Percentiles rank a stretch among this genome's conserved stretches.
These are phyloP conservation scores for Mesembryanthemum crystallinum DNA, from an alignment of 148 eudicot genomes.

Conservation along the genomic window DNA sequence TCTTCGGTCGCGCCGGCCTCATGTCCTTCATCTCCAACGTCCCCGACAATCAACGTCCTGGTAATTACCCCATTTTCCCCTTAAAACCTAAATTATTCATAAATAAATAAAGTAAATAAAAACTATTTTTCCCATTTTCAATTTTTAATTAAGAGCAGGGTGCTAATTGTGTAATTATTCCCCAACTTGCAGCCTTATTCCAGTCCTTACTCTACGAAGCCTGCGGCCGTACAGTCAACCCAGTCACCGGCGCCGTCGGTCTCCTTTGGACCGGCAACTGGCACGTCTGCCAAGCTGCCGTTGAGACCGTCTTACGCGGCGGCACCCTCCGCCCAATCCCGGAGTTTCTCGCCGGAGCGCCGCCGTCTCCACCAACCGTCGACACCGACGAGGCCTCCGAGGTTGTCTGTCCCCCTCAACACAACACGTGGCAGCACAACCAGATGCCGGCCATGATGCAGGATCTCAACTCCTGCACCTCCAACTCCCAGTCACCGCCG, in stretches of 20 bases:
- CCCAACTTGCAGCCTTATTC: slow-evolving; percentile 48
- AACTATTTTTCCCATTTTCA: not conserved
- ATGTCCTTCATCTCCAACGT: slow-evolving; percentile 73
- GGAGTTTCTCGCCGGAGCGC: slow-evolving; percentile 41
- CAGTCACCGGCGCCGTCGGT: slow-evolving; percentile 76
- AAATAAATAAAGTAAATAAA: too few relatives aligned
- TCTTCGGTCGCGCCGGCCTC: slow-evolving; percentile 75
- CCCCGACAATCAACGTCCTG: slow-evolving; percentile 53
- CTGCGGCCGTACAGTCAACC: slow-evolving; percentile 78
- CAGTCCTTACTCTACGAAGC: slow-evolving; percentile 74
- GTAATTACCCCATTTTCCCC: slow-evolving; percentile 17
- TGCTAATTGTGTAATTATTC: not conserved
- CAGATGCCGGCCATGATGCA: slow-evolving; percentile 21
- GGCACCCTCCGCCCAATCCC: slow-evolving; percentile 54
- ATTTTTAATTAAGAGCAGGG: not conserved
- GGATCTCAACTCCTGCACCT: slow-evolving; percentile 21
- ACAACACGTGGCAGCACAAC: slow-evolving; percentile 13
- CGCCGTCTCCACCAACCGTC: slow-evolving; percentile 22
- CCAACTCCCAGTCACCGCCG: slow-evolving; percentile 13
- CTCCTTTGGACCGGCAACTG: slow-evolving; percentile 69
- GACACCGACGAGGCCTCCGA: slow-evolving; percentile 45
- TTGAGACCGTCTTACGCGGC: slow-evolving; percentile 70
- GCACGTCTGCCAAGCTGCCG: slow-evolving; percentile 72
- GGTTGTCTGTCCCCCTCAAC: slow-evolving; percentile 12
- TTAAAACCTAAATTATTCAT: not conserved